A percentile compares a stretch with the other conserved stretches of the same genome.
Evolutionary conservation across 495 filamentous ascomycete genomes (phyloP).

Genomic region (Entonaema liquescens): DNA sequence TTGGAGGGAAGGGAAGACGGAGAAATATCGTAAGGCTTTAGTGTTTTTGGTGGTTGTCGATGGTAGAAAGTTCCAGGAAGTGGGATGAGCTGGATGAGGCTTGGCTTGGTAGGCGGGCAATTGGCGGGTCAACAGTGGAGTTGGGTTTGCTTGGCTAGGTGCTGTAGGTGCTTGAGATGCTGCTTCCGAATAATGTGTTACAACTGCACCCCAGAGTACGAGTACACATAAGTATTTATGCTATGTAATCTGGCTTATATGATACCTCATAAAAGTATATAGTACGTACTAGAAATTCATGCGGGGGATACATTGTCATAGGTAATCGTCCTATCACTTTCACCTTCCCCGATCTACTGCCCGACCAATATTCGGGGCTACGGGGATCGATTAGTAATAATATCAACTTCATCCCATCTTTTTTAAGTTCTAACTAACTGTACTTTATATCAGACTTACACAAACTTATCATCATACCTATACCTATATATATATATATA

Average conservation of each 20-base stretch:
- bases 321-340: conserved; percentile 2
- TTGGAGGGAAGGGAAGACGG: conserved; percentile 1
- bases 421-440: too few species aligned
- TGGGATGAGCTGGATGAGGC: conserved; percentile 29
- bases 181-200: background rate
- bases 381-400: background rate
- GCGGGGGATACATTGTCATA: too few species aligned
- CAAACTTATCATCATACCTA: too few species aligned
- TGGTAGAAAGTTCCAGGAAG: conserved; percentile 28
- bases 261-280: background rate
- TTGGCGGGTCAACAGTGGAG: background rate
- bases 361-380: background rate
- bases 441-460: background rate
- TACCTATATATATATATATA: background rate
- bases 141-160: background rate
- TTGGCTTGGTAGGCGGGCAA: background rate
- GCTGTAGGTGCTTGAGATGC: background rate
- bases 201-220: too few species aligned
- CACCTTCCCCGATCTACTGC: background rate
- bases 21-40: conserved; percentile 22
- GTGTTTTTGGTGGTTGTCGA: conserved; percentile 17
- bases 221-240: too few species aligned
- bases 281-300: background rate
- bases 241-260: too few species aligned
- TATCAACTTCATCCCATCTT: background rate